These are phyloP conservation scores for Trametes cingulata DNA, from an alignment of 768 basidiomycete genomes.

Conservation along the genomic window DNA sequence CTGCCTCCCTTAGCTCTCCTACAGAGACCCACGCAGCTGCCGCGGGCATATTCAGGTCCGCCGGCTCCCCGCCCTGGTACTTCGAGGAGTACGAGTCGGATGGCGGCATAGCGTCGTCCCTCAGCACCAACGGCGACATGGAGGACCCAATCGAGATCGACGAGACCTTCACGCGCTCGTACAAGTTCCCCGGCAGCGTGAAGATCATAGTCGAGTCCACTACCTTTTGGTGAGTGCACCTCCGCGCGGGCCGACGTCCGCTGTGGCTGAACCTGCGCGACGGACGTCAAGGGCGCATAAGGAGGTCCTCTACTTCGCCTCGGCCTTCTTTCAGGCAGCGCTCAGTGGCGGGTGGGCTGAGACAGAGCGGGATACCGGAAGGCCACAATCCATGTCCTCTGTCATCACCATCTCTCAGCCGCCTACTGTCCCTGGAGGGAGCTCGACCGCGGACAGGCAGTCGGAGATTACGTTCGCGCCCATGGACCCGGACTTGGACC, in stretches of 20 bases:
- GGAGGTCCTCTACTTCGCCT: slow-evolving; percentile 87
- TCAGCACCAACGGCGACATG: slow-evolving; percentile 65
- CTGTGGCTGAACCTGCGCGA: neutral
- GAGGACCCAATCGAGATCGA: slow-evolving; percentile 74
- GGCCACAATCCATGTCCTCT: slow-evolving; percentile 77
- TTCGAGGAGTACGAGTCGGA: slow-evolving; percentile 72
- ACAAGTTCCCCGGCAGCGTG: slow-evolving; percentile 78
- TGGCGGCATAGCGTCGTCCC: slow-evolving; percentile 67
- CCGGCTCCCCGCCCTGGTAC: slow-evolving; percentile 79
- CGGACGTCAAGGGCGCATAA: slow-evolving; percentile 73
- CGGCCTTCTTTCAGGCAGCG: slow-evolving; percentile 93
- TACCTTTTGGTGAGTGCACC: slow-evolving; percentile 82
- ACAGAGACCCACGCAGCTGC: slow-evolving; percentile 90
- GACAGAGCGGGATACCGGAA: slow-evolving; percentile 53
- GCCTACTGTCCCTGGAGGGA: slow-evolving; percentile 56
- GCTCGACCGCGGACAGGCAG: slow-evolving; percentile 40
- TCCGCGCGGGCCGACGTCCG: neutral
- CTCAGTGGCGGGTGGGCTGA: slow-evolving; percentile 92
- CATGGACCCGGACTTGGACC: slow-evolving; percentile 50
- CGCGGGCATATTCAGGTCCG: slow-evolving; percentile 78
- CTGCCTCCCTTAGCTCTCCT: slow-evolving; percentile 79
- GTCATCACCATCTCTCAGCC: slow-evolving; percentile 84
- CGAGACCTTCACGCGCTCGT: slow-evolving; percentile 70
- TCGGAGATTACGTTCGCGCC: slow-evolving; percentile 64
- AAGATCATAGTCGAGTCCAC: slow-evolving; percentile 89